Percentiles rank a stretch among this genome's conserved stretches.
Conservation (phyloP, 805 yeast species). For the Cyberlindnera misumaiensis region DNA sequence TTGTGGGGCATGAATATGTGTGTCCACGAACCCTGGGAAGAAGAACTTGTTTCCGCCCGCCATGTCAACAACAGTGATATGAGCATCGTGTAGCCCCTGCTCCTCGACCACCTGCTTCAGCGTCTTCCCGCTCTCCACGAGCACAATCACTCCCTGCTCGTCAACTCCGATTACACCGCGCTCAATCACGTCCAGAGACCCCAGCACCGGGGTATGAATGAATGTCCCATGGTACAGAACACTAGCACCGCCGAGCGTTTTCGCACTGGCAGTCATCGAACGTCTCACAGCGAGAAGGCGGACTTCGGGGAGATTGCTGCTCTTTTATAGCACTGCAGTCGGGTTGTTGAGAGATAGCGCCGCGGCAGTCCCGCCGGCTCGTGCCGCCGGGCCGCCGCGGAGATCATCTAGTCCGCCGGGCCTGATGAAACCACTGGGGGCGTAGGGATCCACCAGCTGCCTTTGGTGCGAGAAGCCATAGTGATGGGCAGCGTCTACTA, state of each 20-base stretch:
- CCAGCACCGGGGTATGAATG: slow-evolving; percentile 62
- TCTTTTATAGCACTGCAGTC: too few relatives aligned
- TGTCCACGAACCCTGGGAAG: slow-evolving; percentile 78
- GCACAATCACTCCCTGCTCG: slow-evolving; percentile 27
- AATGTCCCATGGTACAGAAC: slow-evolving; percentile 61
- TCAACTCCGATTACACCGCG: slow-evolving; percentile 59
- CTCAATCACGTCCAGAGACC: slow-evolving; percentile 47
- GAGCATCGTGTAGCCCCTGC: slow-evolving; percentile 19
- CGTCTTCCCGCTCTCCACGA: slow-evolving; percentile 18
- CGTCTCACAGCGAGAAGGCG: too few relatives aligned
- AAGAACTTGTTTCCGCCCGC: slow-evolving; percentile 45
- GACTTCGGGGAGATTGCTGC: too few relatives aligned
- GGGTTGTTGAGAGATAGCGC: too few relatives aligned
- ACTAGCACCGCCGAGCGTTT: background rate
- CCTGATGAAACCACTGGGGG: too few relatives aligned
- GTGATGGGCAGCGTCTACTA: too few relatives aligned
- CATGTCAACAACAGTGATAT: slow-evolving; percentile 27
- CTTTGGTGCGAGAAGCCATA: too few relatives aligned
- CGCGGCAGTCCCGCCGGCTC: too few relatives aligned
- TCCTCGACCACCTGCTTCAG: slow-evolving; percentile 6
- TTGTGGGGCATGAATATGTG: slow-evolving; percentile 83
- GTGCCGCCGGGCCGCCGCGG: too few relatives aligned
- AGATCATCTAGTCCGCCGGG: too few relatives aligned
- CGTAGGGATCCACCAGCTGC: too few relatives aligned
- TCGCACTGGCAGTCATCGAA: slow-evolving; percentile 1